Evolutionary conservation across 306 rosid genomes (phyloP).

Genomic region (Prunus mira): DNA sequence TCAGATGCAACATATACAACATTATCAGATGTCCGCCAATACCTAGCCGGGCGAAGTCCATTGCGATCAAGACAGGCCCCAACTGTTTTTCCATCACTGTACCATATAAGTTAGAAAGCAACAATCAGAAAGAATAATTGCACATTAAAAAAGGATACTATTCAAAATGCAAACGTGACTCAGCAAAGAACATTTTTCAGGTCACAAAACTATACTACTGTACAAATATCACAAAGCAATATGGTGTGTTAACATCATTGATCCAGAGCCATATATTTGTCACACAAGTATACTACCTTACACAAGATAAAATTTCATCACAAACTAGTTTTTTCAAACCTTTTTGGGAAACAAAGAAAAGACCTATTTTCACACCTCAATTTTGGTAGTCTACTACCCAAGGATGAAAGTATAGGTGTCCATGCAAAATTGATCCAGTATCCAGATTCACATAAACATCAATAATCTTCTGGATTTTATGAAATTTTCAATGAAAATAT

Average conservation of each 20-base stretch:
- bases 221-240: background rate
- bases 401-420: background rate
- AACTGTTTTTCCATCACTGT: constrained; percentile 96
- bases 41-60: constrained; percentile 99
- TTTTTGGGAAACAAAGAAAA: background rate
- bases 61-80: constrained; percentile 98
- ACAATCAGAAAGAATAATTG: constrained; percentile 23
- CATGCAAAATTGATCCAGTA: background rate
- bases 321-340: background rate
- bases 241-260: background rate
- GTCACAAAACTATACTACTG: no score
- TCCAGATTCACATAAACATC: background rate
- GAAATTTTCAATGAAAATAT: background rate
- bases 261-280: background rate
- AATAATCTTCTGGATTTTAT: background rate
- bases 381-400: background rate
- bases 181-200: background rate
- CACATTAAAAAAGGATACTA: background rate
- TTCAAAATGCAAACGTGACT: background rate
- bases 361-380: background rate
- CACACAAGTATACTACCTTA: background rate
- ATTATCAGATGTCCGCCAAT: constrained; percentile 97
- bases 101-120: constrained; percentile 31
- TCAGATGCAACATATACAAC: constrained; percentile 98
- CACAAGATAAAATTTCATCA: background rate